These are phyloP conservation scores for Omphalotus olearius DNA, from an alignment of 1,284 basidiomycete genomes.

Conservation along the genomic window DNA sequence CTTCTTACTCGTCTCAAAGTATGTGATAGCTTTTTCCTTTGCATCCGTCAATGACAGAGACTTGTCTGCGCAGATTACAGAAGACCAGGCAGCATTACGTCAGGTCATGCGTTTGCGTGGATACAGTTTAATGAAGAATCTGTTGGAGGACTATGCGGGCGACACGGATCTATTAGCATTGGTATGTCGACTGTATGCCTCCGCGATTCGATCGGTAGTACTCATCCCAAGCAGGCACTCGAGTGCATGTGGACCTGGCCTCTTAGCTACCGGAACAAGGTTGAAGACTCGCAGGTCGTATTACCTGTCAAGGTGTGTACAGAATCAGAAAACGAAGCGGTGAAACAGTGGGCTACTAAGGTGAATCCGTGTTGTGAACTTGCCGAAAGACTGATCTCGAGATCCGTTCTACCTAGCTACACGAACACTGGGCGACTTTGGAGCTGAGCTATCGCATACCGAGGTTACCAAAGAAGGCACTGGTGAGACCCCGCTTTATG, in stretches of 20 bases:
- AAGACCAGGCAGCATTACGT: slow-evolving; percentile 75
- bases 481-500: background rate
- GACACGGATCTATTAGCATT: slow-evolving; percentile 72
- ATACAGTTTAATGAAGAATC: slow-evolving; percentile 88
- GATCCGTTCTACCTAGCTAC: slow-evolving; percentile 39
- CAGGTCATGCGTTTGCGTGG: slow-evolving; percentile 93
- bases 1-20: slow-evolving; percentile 86
- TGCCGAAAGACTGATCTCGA: background rate
- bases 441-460: slow-evolving; percentile 84
- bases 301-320: slow-evolving; percentile 57
- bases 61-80: slow-evolving; percentile 64
- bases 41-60: background rate
- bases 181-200: slow-evolving; percentile 36
- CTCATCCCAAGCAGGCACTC: slow-evolving; percentile 47
- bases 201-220: background rate
- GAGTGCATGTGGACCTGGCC: slow-evolving; percentile 81
- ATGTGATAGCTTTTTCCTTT: slow-evolving; percentile 2
- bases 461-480: slow-evolving; percentile 45
- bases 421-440: slow-evolving; percentile 73
- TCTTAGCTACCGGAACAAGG: slow-evolving; percentile 86
- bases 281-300: slow-evolving; percentile 83
- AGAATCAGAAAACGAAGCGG: slow-evolving; percentile 50
- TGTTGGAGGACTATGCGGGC: slow-evolving; percentile 76
- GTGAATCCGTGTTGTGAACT: slow-evolving; percentile 28
- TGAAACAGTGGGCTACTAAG: slow-evolving; percentile 55